Conservation (phyloP, 1,284 basidiomycete genomes). For the Abortiporus biennis region DNA sequence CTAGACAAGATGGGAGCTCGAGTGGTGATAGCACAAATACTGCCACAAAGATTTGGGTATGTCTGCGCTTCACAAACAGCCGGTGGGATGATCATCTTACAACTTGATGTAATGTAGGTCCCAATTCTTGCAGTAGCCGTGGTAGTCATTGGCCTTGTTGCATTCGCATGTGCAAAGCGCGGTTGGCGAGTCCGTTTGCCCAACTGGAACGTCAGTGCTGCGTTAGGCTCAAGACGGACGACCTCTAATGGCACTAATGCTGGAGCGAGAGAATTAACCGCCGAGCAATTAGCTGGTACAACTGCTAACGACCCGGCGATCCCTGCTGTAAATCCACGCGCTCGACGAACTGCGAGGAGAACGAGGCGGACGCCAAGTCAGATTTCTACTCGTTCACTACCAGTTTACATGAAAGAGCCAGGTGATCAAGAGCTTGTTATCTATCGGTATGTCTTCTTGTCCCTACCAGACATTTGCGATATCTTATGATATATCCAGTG, state of each 20-base stretch:
- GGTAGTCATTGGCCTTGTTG: slow-evolving; percentile 15
- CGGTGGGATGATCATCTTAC: background rate
- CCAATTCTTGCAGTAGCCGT: slow-evolving; percentile 23
- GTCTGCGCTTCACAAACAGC: background rate
- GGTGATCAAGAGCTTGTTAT: slow-evolving; percentile 75
- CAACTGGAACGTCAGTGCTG: slow-evolving; percentile 15
- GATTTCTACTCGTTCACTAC: slow-evolving; percentile 67
- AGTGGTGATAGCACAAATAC: background rate
- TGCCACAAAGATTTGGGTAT: slow-evolving; percentile 3
- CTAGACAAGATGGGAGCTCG: no score
- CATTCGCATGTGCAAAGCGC: slow-evolving; percentile 14
- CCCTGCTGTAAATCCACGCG: slow-evolving; percentile 12
- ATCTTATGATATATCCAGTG: slow-evolving; percentile 23
- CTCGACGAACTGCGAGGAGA: slow-evolving; percentile 31
- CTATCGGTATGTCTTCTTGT: slow-evolving; percentile 40
- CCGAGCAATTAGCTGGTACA: slow-evolving; percentile 21
- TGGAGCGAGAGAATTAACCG: slow-evolving; percentile 26
- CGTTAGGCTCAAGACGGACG: slow-evolving; percentile 17
- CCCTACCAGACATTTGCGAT: background rate
- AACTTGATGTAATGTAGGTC: slow-evolving; percentile 13
- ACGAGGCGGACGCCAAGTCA: slow-evolving; percentile 51
- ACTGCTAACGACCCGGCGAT: slow-evolving; percentile 6
- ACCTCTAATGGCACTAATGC: slow-evolving; percentile 8
- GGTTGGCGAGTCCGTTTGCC: slow-evolving; percentile 12
- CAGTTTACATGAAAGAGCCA: slow-evolving; percentile 73